These are phyloP conservation scores for Tulasnella sp. DNA, from an alignment of 768 basidiomycete species.

Conservation along the genomic window DNA sequence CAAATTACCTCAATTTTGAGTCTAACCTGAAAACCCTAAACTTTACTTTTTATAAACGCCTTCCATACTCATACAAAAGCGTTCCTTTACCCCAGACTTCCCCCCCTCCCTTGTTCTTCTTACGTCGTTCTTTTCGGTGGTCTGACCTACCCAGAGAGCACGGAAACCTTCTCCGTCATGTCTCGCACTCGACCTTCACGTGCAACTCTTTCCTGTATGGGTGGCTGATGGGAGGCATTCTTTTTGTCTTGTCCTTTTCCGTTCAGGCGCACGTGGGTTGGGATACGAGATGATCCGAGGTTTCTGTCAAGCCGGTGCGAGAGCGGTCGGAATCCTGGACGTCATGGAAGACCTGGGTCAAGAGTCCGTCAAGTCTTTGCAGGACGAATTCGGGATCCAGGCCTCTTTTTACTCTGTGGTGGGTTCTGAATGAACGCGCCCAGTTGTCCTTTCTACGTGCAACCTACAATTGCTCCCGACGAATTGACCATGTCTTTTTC, in stretches of 20 bases:
- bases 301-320: conserved; percentile 13
- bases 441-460: background rate
- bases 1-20: background rate
- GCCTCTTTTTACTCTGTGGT: conserved; percentile 13
- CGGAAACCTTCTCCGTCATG: background rate
- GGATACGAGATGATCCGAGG: conserved; percentile 13
- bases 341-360: conserved; percentile 8
- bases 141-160: background rate
- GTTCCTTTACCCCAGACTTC: background rate
- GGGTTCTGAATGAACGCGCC: background rate
- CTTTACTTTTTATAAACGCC: background rate
- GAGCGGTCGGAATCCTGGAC: conserved; percentile 5
- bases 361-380: conserved; percentile 2
- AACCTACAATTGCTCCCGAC: background rate
- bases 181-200: background rate
- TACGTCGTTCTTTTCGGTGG: background rate
- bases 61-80: no score
- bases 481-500: background rate
- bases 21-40: background rate
- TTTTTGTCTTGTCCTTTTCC: background rate
- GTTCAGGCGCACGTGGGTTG: conserved; percentile 12
- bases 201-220: background rate
- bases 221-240: background rate
- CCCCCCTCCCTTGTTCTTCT: background rate
- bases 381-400: conserved; percentile 6